Percentiles rank a stretch among this genome's conserved stretches.
Evolutionary conservation across 2,329 filamentous ascomycete species (phyloP).

Genomic region (Aaosphaeria arxii): DNA sequence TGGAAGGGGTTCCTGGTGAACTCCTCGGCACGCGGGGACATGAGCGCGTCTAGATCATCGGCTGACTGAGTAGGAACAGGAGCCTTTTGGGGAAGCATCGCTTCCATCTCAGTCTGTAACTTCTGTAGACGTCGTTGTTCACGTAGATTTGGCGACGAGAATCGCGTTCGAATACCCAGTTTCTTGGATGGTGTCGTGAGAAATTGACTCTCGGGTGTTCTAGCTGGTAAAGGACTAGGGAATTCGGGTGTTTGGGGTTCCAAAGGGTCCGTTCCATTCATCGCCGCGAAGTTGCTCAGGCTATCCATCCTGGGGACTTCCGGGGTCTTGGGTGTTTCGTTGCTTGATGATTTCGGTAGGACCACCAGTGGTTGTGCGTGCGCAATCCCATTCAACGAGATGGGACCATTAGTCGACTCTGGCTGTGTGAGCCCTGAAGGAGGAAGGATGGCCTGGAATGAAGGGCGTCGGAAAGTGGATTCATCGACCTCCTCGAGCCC

Average conservation of each 20-base stretch:
- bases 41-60: slow-evolving; percentile 52
- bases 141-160: slow-evolving; percentile 38
- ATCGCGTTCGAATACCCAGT: slow-evolving; percentile 29
- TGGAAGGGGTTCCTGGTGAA: slow-evolving; percentile 59
- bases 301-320: slow-evolving; percentile 20
- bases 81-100: slow-evolving; percentile 28
- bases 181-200: slow-evolving; percentile 27
- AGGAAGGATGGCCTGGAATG: slow-evolving; percentile 35
- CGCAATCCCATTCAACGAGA: slow-evolving; percentile 34
- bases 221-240: neutral
- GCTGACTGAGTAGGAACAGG: slow-evolving; percentile 23
- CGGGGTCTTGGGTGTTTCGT: slow-evolving; percentile 10
- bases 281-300: slow-evolving; percentile 17
- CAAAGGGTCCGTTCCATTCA: slow-evolving; percentile 7
- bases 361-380: slow-evolving; percentile 20
- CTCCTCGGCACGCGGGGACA: slow-evolving; percentile 69
- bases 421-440: slow-evolving; percentile 24
- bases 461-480: slow-evolving; percentile 27
- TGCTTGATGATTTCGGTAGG: slow-evolving; percentile 7
- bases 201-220: slow-evolving; percentile 13
- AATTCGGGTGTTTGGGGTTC: slow-evolving; percentile 12
- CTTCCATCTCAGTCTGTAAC: slow-evolving; percentile 39
- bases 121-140: slow-evolving; percentile 37
- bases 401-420: slow-evolving; percentile 32
- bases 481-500: slow-evolving; percentile 14